Conservation (phyloP, 2,329 filamentous ascomycete species). For the Pseudophaeomoniella oleicola region DNA sequence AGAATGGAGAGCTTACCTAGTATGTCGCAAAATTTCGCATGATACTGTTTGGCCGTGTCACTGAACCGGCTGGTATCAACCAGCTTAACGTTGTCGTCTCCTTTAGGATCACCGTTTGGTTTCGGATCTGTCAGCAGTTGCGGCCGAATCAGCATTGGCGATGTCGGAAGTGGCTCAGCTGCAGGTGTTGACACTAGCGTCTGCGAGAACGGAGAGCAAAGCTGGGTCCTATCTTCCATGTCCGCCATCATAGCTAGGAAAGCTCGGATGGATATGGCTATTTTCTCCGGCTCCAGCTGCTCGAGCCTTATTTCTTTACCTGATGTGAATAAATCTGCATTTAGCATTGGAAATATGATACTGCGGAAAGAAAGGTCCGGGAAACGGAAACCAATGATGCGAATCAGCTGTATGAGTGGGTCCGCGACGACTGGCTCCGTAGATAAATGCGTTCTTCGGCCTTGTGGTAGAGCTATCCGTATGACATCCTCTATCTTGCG, state of each 20-base stretch:
- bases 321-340: slow-evolving; percentile 71
- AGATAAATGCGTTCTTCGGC: slow-evolving; percentile 66
- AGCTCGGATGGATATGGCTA: slow-evolving; percentile 91
- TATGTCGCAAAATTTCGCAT: slow-evolving; percentile 84
- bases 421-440: slow-evolving; percentile 76
- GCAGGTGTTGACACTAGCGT: slow-evolving; percentile 37
- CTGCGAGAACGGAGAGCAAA: slow-evolving; percentile 70
- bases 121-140: slow-evolving; percentile 21
- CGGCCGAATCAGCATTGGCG: slow-evolving; percentile 20
- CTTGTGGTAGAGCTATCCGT: slow-evolving; percentile 65
- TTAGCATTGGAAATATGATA: slow-evolving; percentile 90
- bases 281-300: slow-evolving; percentile 85
- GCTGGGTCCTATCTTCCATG: slow-evolving; percentile 67
- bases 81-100: slow-evolving; percentile 23
- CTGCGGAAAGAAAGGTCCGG: slow-evolving; percentile 86
- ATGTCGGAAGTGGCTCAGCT: slow-evolving; percentile 20
- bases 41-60: slow-evolving; percentile 70
- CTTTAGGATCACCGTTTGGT: neutral
- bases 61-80: slow-evolving; percentile 49
- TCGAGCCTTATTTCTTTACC: slow-evolving; percentile 73
- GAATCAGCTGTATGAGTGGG: slow-evolving; percentile 81
- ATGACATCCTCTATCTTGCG: slow-evolving; percentile 84
- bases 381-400: slow-evolving; percentile 85
- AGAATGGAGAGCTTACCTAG: slow-evolving; percentile 90
- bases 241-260: slow-evolving; percentile 90